Conservation (phyloP, 2,329 filamentous ascomycete genomes). For the Trichoderma cornu-damae region DNA sequence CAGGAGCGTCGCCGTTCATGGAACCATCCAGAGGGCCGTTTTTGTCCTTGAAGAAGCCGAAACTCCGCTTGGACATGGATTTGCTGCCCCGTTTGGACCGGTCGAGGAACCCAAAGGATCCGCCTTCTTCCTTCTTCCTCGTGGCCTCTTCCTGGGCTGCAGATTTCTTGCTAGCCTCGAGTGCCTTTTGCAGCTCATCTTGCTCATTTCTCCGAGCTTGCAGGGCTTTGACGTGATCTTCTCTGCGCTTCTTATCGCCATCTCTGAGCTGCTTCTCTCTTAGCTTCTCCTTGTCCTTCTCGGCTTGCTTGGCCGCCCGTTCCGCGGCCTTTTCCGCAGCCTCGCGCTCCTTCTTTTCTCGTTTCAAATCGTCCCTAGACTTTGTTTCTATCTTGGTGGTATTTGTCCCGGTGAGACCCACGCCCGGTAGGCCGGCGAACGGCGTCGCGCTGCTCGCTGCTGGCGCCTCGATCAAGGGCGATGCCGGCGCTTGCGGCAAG, state of each 20-base stretch:
- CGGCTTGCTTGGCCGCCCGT: slow-evolving; percentile 37
- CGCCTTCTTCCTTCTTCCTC: slow-evolving; percentile 37
- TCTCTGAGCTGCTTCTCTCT: slow-evolving; percentile 39
- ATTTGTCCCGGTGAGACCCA: slow-evolving; percentile 22
- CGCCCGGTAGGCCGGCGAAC: background rate
- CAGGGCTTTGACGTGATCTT: slow-evolving; percentile 53
- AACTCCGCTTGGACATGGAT: slow-evolving; percentile 72
- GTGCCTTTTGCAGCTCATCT: slow-evolving; percentile 55
- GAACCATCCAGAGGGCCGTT: slow-evolving; percentile 26
- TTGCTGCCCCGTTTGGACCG: slow-evolving; percentile 68
- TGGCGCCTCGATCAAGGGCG: background rate
- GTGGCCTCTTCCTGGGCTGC: slow-evolving; percentile 49
- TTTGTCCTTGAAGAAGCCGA: slow-evolving; percentile 58
- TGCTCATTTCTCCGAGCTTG: slow-evolving; percentile 52
- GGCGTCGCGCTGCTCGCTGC: background rate
- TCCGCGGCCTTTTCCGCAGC: slow-evolving; percentile 52
- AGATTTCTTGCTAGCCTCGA: slow-evolving; percentile 61
- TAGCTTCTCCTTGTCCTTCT: slow-evolving; percentile 45
- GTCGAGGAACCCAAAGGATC: slow-evolving; percentile 49
- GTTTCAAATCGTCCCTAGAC: slow-evolving; percentile 57
- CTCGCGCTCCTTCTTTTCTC: slow-evolving; percentile 64
- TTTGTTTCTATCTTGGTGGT: slow-evolving; percentile 31
- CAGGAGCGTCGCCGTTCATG: slow-evolving; percentile 30
- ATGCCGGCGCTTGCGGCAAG: background rate
- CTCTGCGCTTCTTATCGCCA: slow-evolving; percentile 37